These are phyloP conservation scores for Corymbia calophylla DNA, from an alignment of 441 rosid species.

Conservation along the genomic window DNA sequence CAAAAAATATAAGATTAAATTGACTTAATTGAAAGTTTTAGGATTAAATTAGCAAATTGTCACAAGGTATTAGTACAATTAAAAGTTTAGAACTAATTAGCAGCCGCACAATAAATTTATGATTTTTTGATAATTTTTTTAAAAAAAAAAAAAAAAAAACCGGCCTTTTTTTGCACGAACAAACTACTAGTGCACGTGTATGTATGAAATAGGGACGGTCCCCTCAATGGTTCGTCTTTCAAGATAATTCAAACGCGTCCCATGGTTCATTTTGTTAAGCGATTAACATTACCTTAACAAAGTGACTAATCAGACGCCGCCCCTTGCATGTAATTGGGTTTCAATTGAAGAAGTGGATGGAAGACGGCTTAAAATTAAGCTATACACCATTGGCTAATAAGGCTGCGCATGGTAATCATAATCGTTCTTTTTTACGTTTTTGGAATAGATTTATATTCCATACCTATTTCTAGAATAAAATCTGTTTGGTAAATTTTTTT, in stretches of 20 bases:
- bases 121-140: not conserved
- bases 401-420: too few species aligned
- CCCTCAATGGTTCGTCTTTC: not conserved
- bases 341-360: not conserved
- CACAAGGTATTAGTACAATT: not conserved
- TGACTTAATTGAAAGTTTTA: not conserved
- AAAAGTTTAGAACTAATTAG: accelerated
- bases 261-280: not conserved
- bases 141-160: accelerated
- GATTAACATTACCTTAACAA: not conserved
- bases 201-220: not conserved
- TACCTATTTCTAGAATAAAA: too few species aligned
- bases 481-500: too few species aligned
- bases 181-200: not conserved
- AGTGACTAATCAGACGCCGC: not conserved
- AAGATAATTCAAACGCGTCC: not conserved
- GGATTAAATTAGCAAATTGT: not conserved
- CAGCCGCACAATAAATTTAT: too few species aligned
- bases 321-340: not conserved
- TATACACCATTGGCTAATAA: not conserved
- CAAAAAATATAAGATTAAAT: too few species aligned
- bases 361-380: not conserved
- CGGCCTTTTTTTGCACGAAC: not conserved
- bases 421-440: too few species aligned
- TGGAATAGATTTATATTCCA: too few species aligned